These are phyloP conservation scores for Ophiostoma novo-ulmi DNA, from an alignment of 2,329 filamentous ascomycete genomes.

Conservation along the genomic window DNA sequence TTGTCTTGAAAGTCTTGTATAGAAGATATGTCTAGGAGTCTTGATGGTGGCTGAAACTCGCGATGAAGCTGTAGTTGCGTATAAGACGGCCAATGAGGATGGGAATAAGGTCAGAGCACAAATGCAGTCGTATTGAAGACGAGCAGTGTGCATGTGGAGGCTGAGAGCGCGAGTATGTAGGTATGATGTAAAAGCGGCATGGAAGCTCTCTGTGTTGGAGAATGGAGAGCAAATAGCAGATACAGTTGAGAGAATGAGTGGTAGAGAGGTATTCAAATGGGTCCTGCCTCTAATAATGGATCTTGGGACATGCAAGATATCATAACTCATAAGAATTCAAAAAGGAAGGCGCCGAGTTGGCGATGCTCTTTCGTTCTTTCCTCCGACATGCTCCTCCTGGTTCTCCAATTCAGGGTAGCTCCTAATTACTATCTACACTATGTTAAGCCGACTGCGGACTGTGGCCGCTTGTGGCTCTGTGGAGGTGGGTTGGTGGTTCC, in stretches of 20 bases:
- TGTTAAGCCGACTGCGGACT: conserved; percentile 4
- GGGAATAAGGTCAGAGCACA: not conserved
- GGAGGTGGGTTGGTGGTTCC: conserved; percentile 11
- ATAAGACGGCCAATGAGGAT: conserved; percentile 5
- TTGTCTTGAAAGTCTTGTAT: not conserved
- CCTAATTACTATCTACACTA: not conserved
- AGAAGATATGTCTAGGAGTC: not conserved
- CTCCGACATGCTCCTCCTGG: not conserved
- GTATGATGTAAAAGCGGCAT: not conserved
- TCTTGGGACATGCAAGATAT: not conserved
- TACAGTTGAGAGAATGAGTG: not conserved
- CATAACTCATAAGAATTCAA: conserved; percentile 5
- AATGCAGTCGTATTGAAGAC: not conserved
- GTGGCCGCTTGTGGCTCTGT: conserved; percentile 6
- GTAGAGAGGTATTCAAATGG: conserved; percentile 1
- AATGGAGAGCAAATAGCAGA: not conserved
- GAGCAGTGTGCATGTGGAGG: not conserved
- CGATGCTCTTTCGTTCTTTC: conserved; percentile 7
- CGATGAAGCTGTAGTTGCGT: not conserved
- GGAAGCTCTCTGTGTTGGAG: conserved; percentile 1
- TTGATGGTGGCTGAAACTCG: not conserved
- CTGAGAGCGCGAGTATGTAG: conserved; percentile 2
- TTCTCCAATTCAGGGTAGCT: not conserved
- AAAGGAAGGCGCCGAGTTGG: conserved; percentile 15
- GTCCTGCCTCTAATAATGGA: conserved; percentile 10